Conservation (phyloP, 2,329 filamentous ascomycete species). For the Cladobotryum mycophilum region DNA sequence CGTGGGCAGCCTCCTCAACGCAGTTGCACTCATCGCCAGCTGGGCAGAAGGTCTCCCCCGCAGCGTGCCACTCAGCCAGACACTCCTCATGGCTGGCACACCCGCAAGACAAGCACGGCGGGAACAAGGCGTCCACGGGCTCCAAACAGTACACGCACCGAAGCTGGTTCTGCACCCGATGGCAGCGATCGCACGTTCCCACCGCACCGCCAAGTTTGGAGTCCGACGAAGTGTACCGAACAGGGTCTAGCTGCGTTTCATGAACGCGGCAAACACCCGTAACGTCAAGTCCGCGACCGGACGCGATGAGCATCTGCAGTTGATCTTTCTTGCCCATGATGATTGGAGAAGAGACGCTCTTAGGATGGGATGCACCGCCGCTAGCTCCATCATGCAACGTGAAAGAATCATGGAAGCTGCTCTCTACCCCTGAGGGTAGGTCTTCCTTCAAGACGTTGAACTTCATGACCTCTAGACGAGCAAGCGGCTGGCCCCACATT, state of each 20-base stretch:
- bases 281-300: conserved; percentile 54
- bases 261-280: conserved; percentile 58
- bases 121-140: conserved; percentile 53
- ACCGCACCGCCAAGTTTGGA: conserved; percentile 40
- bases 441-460: conserved; percentile 57
- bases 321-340: conserved; percentile 52
- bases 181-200: conserved; percentile 46
- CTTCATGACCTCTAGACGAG: conserved; percentile 61
- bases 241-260: conserved; percentile 55
- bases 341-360: conserved; percentile 43
- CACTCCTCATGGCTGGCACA: conserved; percentile 56
- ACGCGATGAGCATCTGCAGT: conserved; percentile 42
- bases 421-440: conserved; percentile 22
- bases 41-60: conserved; percentile 51
- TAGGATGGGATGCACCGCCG: conserved; percentile 27
- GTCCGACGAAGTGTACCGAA: conserved; percentile 40
- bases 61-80: conserved; percentile 52
- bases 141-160: conserved; percentile 58
- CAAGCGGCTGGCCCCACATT: conserved; percentile 57
- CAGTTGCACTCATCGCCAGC: conserved; percentile 61
- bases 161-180: conserved; percentile 49
- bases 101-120: conserved; percentile 56
- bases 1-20: conserved; percentile 48
- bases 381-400: conserved; percentile 34
- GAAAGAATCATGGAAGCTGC: conserved; percentile 30